These are phyloP conservation scores for Tylopilus sp. DNA, from an alignment of 768 basidiomycete species.

Conservation along the genomic window DNA sequence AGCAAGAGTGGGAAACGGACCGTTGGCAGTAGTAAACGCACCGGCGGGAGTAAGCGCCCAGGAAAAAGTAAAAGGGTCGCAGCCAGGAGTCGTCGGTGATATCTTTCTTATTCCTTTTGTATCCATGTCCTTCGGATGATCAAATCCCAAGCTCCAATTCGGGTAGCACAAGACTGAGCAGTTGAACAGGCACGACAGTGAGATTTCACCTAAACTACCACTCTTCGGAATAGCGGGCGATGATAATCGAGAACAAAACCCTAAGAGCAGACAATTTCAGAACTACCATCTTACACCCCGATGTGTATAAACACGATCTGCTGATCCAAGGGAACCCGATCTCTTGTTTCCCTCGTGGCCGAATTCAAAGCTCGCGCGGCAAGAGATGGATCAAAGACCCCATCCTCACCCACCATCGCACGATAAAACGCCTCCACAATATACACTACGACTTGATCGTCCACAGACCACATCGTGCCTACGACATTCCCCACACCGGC, in stretches of 20 bases:
- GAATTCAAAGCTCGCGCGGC: constrained; percentile 14
- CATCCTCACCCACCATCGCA: constrained; percentile 13
- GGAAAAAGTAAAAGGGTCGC: constrained; percentile 58
- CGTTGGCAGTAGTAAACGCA: constrained; percentile 13
- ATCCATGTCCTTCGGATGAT: background rate
- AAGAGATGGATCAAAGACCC: constrained; percentile 12
- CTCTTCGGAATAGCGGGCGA: too few species aligned
- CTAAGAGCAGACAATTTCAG: background rate
- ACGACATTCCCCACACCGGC: constrained; percentile 28
- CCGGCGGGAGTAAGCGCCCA: constrained; percentile 44
- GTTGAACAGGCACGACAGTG: background rate
- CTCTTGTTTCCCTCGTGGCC: constrained; percentile 7
- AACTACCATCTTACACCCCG: constrained; percentile 5
- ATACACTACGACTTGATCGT: constrained; percentile 16
- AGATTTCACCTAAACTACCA: too few species aligned
- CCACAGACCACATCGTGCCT: constrained; percentile 32
- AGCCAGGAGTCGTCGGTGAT: constrained; percentile 35
- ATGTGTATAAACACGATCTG: constrained; percentile 23
- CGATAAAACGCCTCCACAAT: constrained; percentile 20
- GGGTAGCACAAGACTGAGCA: background rate
- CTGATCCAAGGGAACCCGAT: constrained; percentile 20
- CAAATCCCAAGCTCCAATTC: background rate
- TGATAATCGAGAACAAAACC: background rate
- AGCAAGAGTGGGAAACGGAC: constrained; percentile 34
- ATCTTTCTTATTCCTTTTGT: constrained; percentile 4